Evolutionary conservation across 345 rosid genomes (phyloP), one percentile per base, ranked within the genome.

Genomic region (Acer negundo): DNA sequence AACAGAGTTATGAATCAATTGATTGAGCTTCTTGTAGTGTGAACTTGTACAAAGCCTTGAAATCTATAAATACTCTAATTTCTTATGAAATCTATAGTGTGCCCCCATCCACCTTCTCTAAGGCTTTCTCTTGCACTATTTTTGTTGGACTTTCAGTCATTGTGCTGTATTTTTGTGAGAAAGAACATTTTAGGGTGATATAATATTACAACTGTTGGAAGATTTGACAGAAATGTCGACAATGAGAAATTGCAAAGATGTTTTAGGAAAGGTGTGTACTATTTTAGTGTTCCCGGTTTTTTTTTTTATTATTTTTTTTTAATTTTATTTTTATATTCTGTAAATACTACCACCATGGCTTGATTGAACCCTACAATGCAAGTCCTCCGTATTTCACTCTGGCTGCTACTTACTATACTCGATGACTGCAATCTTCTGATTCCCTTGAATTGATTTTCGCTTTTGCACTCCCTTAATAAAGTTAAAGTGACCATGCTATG

Each of bases 191-290:
- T 98, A 95, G 85, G 99, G 97, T 79, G 99, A 97, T n/a, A 95
- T 95, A 97, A 92, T 95, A 86, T 95, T 95, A 80, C 99, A 95
- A 81, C 89, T 95, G 70, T 74, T 95, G 79, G 97, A 95, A 83
- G 98, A 95, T 86, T 87, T 95, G 92, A 95, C 95, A 0, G 98
- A 95, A 84, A 95, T 92, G 97, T 95, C 97, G 71, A 95, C 97
- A 70, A 92, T 95, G 97, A 89, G 90, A 85, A 94, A 94, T 65
- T 95, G 98, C 84, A 89, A 92, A 86, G 97, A 95, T 81, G 80
- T 76, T 83, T 83, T 95, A 62, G 98, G 99, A 74, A 95, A 93
- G 95, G 98, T 86, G 75, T 40, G 84, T 74, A 53, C 19, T 76
- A 1, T 73, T 38, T 11, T 16, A 16, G 44, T 74, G 2, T 44